Evolutionary conservation across 306 rosid species (phyloP), one percentile per base, ranked within the genome.

Genomic region (Prunus mongolica): DNA sequence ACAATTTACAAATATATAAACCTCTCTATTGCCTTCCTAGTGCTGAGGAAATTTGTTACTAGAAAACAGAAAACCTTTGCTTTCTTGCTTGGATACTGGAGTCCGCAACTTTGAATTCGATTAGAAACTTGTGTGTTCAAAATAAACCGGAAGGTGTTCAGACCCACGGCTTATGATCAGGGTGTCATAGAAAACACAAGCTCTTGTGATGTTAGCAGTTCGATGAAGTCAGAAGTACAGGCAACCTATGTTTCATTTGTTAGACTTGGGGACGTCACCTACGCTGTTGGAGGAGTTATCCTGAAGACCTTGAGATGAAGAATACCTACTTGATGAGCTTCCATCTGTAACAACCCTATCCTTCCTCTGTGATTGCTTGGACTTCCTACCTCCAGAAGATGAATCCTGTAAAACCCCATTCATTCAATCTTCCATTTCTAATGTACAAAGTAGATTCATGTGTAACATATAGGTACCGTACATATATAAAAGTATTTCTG

Each of bases 261-360:
- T 83, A 71, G 79, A 49, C 81, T 90, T 89, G 14, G 91, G 91
- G 50, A 70, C 55, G 82, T 92, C 89, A 56, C 92, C 81, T 22
- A 88, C 82, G 3, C 97, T 90, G 83, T 87, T 89, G 74, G 93
- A 86, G 54, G 88, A 92, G 89, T 93, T 89, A 81, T 86, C 96
- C 79, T 82, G 94, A 64, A 78, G 83, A 85, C 87, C 95, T 79
- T 82, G 91, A 75, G 91, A 87, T 2, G 91, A 78, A 74, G 97
- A 90, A 83, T 84, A 81, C 74, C 85, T 73, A 76, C 97, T 87
- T 16, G 96, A 92, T 69, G 91, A 84, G 77, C 95, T 79, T 75
- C 86, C 88, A 34, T 85, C 91, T 3, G 82, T 58, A n/a, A 69
- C 32, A 58, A 65, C 83, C 83, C 77, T 87, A 78, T 85, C 91